Percentiles rank a stretch among this genome's conserved stretches.
phyloP scores from a whole-genome alignment of 257 asterid genomes.

The Leonotis leonurus region DNA sequence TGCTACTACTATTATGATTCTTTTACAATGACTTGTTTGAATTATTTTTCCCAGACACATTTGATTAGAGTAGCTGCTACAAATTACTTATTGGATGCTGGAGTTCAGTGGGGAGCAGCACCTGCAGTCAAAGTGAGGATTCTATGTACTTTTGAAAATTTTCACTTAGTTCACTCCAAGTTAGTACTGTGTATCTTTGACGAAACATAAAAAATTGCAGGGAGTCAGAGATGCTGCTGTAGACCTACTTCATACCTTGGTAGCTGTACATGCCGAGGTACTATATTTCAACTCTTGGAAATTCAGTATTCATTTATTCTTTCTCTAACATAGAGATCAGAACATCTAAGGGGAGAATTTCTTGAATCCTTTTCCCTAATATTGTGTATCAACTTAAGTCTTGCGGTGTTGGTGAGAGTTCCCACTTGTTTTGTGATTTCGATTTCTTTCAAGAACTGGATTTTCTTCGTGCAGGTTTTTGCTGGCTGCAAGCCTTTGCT shows the following conservation, averaged over 20 bases:
- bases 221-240: slow-evolving; percentile 97
- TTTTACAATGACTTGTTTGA: slow-evolving; percentile 13
- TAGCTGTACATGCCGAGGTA: slow-evolving; percentile 98
- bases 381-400: not conserved
- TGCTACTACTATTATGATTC: not conserved
- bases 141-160: not conserved
- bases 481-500: slow-evolving; percentile 89
- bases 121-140: slow-evolving; percentile 74
- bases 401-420: not conserved
- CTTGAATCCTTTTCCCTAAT: not conserved
- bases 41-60: slow-evolving; percentile 47
- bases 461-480: slow-evolving; percentile 53
- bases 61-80: slow-evolving; percentile 79
- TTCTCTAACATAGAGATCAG: not conserved
- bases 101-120: slow-evolving; percentile 93
- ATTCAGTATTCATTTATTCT: not conserved
- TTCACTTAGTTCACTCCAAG: slow-evolving; percentile 6
- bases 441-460: slow-evolving; percentile 6
- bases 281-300: slow-evolving; percentile 9
- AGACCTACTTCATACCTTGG: slow-evolving; percentile 86
- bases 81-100: slow-evolving; percentile 89
- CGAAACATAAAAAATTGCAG: slow-evolving; percentile 38
- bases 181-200: slow-evolving; percentile 6
- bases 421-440: not conserved
- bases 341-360: not conserved